These are phyloP conservation scores for Termitomyces sp. DNA, from an alignment of 768 basidiomycete species.

Conservation along the genomic window DNA sequence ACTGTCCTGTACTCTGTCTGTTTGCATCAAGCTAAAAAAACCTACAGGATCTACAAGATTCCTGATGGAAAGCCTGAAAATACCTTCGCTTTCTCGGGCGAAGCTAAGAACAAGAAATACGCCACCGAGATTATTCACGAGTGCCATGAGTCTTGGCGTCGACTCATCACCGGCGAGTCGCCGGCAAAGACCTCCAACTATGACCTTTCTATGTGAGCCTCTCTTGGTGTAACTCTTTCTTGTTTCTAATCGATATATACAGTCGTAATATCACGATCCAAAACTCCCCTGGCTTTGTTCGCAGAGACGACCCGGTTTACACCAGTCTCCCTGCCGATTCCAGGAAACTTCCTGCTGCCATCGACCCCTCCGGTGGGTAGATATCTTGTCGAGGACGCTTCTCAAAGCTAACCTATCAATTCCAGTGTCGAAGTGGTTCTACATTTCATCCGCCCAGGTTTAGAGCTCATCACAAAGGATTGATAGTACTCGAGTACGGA, in stretches of 20 bases:
- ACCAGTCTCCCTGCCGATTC: constrained; percentile 69
- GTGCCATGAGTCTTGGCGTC: constrained; percentile 98
- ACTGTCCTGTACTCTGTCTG: neutral
- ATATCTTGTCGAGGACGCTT: neutral
- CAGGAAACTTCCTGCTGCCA: constrained; percentile 76
- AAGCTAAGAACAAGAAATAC: constrained; percentile 99
- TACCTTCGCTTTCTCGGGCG: constrained; percentile 97
- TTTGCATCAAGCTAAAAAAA: neutral
- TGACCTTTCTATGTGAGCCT: constrained; percentile 82
- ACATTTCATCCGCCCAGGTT: constrained; percentile 85
- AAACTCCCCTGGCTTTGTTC: constrained; percentile 66
- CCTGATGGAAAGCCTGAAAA: constrained; percentile 97
- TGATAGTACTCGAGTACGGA: neutral
- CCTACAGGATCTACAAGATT: constrained; percentile 85
- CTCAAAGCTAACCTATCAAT: constrained; percentile 5
- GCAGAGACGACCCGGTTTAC: constrained; percentile 58
- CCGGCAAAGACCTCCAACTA: constrained; percentile 66
- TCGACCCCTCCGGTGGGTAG: constrained; percentile 82
- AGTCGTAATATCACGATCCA: constrained; percentile 79
- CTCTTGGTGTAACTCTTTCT: neutral
- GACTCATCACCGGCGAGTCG: constrained; percentile 76
- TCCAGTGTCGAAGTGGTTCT: constrained; percentile 88
- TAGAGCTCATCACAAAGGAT: constrained; percentile 22
- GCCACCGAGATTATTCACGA: constrained; percentile 99
- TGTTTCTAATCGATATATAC: constrained; percentile 9